A percentile compares a stretch with the other conserved stretches of the same genome.
These are phyloP conservation scores for Neonectria neomacrospora DNA, from an alignment of 2,329 filamentous ascomycete genomes.

Conservation along the genomic window DNA sequence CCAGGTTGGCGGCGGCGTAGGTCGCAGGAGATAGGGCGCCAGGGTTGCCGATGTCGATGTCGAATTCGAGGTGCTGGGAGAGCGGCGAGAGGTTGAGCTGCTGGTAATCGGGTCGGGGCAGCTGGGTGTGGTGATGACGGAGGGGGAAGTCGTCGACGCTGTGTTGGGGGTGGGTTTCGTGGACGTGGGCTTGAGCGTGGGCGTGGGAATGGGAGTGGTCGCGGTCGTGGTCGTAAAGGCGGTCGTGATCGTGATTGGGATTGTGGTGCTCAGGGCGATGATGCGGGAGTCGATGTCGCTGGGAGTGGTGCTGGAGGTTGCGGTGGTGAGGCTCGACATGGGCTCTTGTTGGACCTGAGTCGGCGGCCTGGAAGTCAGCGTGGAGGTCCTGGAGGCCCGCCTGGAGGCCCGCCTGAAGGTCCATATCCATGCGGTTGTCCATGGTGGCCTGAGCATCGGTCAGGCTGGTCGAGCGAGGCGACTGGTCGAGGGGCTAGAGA, in stretches of 20 bases:
- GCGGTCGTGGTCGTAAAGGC: constrained; percentile 37
- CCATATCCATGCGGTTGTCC: constrained; percentile 54
- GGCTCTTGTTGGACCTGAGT: constrained; percentile 34
- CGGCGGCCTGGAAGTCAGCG: constrained; percentile 39
- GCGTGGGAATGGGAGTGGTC: constrained; percentile 38
- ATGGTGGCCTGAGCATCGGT: constrained; percentile 61
- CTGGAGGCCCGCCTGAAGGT: constrained; percentile 47
- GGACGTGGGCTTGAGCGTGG: constrained; percentile 41
- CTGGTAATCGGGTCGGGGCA: constrained; percentile 28
- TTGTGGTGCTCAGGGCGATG: constrained; percentile 46
- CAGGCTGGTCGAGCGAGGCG: constrained; percentile 55
- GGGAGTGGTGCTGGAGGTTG: constrained; percentile 41
- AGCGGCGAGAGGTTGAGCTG: constrained; percentile 35
- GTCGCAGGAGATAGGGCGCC: constrained; percentile 39
- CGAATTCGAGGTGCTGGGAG: constrained; percentile 26
- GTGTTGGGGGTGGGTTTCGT: constrained; percentile 29
- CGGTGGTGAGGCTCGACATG: constrained; percentile 41
- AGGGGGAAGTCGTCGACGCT: constrained; percentile 26
- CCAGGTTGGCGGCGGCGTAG: constrained; percentile 38
- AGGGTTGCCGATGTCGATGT: constrained; percentile 31
- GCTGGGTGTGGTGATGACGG: constrained; percentile 20
- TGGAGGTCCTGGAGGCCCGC: constrained; percentile 26
- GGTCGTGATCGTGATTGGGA: constrained; percentile 42
- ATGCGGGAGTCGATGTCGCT: constrained; percentile 45
- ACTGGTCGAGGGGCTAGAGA: constrained; percentile 55